These are phyloP conservation scores for Metschnikowia lochheadii DNA, from an alignment of 805 yeast species.

Conservation along the genomic window DNA sequence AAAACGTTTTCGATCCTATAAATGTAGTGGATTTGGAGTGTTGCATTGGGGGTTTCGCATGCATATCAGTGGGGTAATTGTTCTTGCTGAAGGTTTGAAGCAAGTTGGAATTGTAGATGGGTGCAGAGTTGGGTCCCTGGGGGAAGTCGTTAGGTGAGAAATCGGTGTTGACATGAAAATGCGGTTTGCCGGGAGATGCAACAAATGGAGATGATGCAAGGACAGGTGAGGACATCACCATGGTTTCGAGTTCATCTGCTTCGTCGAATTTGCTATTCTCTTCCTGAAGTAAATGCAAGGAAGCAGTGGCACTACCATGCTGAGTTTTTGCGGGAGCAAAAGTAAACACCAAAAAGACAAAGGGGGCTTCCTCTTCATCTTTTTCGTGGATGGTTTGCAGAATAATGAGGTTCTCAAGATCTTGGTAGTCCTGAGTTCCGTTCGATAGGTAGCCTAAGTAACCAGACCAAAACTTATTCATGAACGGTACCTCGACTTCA, in stretches of 20 bases:
- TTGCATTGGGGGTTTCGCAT: conserved; percentile 5
- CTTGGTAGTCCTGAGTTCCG: conserved; percentile 22
- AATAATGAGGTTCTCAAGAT: conserved; percentile 21
- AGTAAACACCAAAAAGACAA: conserved; percentile 11
- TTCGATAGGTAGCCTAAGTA: conserved; percentile 32
- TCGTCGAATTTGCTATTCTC: conserved; percentile 8
- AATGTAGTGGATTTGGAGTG: conserved; percentile 6
- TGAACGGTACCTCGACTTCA: conserved; percentile 33
- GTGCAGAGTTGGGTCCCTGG: conserved; percentile 33
- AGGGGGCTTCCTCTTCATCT: conserved; percentile 4
- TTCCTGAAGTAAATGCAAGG: conserved; percentile 4
- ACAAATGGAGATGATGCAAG: conserved; percentile 33
- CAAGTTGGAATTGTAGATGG: conserved; percentile 28
- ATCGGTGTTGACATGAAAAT: conserved; percentile 16
- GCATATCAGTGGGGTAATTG: background rate
- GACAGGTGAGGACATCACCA: conserved; percentile 40
- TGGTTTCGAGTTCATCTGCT: conserved; percentile 33
- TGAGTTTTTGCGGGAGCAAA: conserved; percentile 7
- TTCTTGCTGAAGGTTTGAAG: conserved; percentile 1
- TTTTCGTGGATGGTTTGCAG: conserved; percentile 31
- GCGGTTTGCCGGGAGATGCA: conserved; percentile 19
- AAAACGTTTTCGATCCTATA: background rate
- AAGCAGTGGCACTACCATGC: conserved; percentile 4
- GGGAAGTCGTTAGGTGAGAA: background rate
- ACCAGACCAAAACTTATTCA: conserved; percentile 38